Conservation (phyloP, 345 rosid genomes). For the Heritiera littoralis region DNA sequence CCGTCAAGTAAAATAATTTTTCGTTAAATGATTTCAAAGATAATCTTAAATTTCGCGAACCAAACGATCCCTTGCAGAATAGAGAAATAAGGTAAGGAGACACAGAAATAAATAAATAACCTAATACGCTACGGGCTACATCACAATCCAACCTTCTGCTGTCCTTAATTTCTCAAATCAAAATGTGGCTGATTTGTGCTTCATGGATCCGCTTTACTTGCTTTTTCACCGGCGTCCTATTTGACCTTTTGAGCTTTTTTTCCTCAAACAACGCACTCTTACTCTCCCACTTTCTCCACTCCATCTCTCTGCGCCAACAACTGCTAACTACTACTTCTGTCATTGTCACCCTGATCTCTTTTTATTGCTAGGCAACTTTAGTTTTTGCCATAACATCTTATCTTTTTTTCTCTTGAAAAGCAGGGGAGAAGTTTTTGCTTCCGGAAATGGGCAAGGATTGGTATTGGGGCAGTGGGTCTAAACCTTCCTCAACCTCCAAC, state of each 20-base stretch:
- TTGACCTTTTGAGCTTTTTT: conserved; percentile 13
- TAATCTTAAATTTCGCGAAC: too few relatives aligned
- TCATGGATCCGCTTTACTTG: conserved; percentile 48
- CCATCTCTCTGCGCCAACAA: conserved; percentile 17
- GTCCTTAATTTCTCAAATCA: conserved; percentile 28
- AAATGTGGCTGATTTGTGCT: conserved; percentile 29
- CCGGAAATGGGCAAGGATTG: conserved; percentile 57
- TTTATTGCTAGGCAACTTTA: background rate
- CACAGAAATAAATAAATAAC: too few relatives aligned
- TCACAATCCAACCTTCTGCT: background rate
- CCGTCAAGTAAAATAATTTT: too few relatives aligned
- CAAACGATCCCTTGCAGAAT: too few relatives aligned
- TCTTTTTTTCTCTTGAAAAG: conserved; percentile 5
- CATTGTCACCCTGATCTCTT: conserved; percentile 25
- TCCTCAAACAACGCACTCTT: background rate
- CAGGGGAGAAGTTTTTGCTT: background rate
- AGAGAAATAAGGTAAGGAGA: too few relatives aligned
- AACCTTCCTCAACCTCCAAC: conserved; percentile 34
- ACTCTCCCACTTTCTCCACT: background rate
- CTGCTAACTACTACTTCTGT: conserved; percentile 16
- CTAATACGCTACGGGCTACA: background rate
- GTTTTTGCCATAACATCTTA: background rate
- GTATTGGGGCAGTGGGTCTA: conserved; percentile 39
- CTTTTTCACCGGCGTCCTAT: conserved; percentile 26
- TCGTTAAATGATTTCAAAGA: too few relatives aligned